Percentiles rank a stretch among this genome's conserved stretches.
phyloP scores from a whole-genome alignment of 108 stramenopile species.

The Skeletonema menzelii region DNA sequence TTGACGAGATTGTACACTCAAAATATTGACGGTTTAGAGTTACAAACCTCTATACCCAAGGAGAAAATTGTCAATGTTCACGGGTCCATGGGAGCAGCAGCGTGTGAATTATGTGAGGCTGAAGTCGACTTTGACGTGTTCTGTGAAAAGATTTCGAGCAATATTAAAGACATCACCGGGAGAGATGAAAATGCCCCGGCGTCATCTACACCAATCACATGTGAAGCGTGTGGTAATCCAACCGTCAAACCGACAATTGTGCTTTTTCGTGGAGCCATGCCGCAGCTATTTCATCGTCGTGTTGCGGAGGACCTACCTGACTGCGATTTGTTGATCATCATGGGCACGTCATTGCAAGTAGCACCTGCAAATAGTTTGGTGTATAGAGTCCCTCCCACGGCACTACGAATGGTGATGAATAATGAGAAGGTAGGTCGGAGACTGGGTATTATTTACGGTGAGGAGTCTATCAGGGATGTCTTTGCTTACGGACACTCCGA shows the following conservation, averaged over 20 bases:
- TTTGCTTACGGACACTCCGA: conserved; percentile 55
- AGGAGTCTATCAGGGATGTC: conserved; percentile 39
- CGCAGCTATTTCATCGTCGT: conserved; percentile 63
- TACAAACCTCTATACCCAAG: conserved; percentile 60
- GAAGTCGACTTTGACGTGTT: conserved; percentile 63
- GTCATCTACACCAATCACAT: conserved; percentile 65
- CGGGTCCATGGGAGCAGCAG: conserved; percentile 82
- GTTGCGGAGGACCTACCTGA: conserved; percentile 63
- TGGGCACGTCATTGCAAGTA: conserved; percentile 70
- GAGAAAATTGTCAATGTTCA: conserved; percentile 82
- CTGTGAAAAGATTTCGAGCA: conserved; percentile 45
- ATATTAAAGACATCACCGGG: conserved; percentile 83
- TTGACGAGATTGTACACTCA: conserved; percentile 60
- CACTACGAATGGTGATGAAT: conserved; percentile 75
- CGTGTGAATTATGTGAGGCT: conserved; percentile 73
- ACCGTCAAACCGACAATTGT: conserved; percentile 87
- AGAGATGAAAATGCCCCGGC: conserved; percentile 59
- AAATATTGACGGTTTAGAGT: conserved; percentile 71
- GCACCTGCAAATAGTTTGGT: conserved; percentile 82
- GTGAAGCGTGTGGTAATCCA: conserved; percentile 58
- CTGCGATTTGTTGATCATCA: conserved; percentile 72
- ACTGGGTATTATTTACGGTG: conserved; percentile 59
- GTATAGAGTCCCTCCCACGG: conserved; percentile 58
- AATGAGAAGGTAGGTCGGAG: conserved; percentile 70
- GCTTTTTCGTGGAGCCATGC: conserved; percentile 73